These are phyloP conservation scores for Laburnicola sp. DNA, from an alignment of 2,329 filamentous ascomycete genomes.

Conservation along the genomic window DNA sequence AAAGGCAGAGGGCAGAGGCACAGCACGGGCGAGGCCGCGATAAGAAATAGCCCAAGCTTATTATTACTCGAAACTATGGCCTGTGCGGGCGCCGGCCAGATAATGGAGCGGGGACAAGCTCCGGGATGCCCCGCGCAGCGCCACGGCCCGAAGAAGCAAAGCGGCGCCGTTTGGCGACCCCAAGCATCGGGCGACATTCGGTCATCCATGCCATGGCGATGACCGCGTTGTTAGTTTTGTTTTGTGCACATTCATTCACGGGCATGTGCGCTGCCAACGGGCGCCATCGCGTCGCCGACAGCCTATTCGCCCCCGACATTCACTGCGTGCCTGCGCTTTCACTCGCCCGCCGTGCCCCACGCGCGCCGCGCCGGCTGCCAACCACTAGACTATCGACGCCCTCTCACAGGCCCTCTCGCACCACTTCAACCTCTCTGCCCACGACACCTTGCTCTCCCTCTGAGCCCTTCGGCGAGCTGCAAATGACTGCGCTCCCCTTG, in stretches of 20 bases:
- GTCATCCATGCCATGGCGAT: too few relatives aligned
- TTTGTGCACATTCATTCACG: not conserved
- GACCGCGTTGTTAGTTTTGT: too few relatives aligned
- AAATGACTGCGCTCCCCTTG: not conserved
- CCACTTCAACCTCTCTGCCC: not conserved
- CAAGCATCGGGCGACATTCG: not conserved
- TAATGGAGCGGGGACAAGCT: not conserved
- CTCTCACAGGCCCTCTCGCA: not conserved
- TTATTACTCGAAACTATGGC: slow-evolving; percentile 9
- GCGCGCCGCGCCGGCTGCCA: not conserved
- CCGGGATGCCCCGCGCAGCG: not conserved
- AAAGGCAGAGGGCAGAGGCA: not conserved
- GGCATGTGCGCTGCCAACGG: not conserved
- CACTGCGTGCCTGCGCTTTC: not conserved
- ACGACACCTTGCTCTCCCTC: not conserved
- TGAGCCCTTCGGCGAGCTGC: not conserved
- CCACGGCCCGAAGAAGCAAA: slow-evolving; percentile 3
- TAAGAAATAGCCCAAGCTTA: not conserved
- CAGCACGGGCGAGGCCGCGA: slow-evolving; percentile 2
- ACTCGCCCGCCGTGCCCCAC: slow-evolving; percentile 1
- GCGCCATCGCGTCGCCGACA: not conserved
- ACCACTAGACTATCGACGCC: not conserved
- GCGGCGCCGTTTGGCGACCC: slow-evolving; percentile 3
- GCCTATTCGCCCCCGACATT: too few relatives aligned
- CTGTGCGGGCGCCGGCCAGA: not conserved